phyloP scores from a whole-genome alignment of 495 filamentous ascomycete species.

The Aspergillus heteromorphus region DNA sequence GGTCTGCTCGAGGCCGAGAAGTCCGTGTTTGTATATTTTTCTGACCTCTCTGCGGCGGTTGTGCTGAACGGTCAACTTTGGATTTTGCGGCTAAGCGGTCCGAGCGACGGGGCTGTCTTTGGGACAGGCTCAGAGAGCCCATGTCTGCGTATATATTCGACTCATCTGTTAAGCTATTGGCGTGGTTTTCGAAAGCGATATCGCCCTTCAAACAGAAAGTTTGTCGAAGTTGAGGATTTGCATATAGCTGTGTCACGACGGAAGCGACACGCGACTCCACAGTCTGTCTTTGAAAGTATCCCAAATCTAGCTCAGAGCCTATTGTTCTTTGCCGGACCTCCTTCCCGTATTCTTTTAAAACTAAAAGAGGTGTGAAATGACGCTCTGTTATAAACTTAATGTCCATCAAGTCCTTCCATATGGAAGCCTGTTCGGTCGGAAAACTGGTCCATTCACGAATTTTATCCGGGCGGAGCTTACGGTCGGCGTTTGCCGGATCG shows the following conservation, averaged over 20 bases:
- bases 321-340: constrained; percentile 2
- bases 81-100: constrained; percentile 1
- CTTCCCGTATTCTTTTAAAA: constrained; percentile 10
- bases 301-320: constrained; percentile 9
- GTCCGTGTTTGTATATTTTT: neutral
- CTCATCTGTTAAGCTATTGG: constrained; percentile 22
- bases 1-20: constrained; percentile 24
- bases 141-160: constrained; percentile 1
- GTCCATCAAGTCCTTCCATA: constrained; percentile 10
- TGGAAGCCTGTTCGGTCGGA: constrained; percentile 1
- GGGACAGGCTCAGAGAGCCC: constrained; percentile 2
- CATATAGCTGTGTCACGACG: constrained; percentile 6
- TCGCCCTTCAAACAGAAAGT: constrained; percentile 15
- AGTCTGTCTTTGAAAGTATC: constrained; percentile 4
- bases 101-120: constrained; percentile 6
- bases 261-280: constrained; percentile 7
- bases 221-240: constrained; percentile 3
- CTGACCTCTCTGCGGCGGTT: neutral
- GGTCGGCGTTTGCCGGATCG: constrained; percentile 11
- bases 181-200: constrained; percentile 23
- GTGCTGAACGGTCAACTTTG: neutral
- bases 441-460: constrained; percentile 11
- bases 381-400: constrained; percentile 6
- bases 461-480: constrained; percentile 3
- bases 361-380: constrained; percentile 6